Base-by-base conservation (phyloP, 306 rosid genomes). In the Sechiopsis laciniata region DNA sequence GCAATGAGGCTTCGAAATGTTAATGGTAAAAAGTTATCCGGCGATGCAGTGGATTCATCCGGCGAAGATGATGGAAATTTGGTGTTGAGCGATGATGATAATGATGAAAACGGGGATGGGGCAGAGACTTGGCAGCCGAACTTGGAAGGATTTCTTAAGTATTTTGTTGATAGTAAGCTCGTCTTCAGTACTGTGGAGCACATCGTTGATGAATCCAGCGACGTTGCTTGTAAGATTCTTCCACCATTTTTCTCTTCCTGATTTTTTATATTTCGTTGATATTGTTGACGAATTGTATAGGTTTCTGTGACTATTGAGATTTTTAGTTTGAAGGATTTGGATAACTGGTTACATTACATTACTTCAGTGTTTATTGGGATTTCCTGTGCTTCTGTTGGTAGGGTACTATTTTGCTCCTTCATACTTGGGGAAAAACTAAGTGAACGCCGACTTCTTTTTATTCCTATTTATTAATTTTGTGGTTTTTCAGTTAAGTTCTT, bases 1-100 rank as follows among this genome's bases (percentile, higher is more conserved):
- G 97, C 96, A 57, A 94, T 94, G 98, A 84, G 83, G 73, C 97
- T 94, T 73, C 97, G 83, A 14, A 85, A 85, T 71, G 26, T 57
- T 11, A 80, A 77, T 20, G 79, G 76, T 67, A 74, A 86, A 77
- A 86, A 88, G 42, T 14, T 70, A 8, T 19, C 84, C 8, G 54
- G 58, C 61, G 51, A 54, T 20, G 22, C 55, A 16, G 52, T 17
- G 16, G 73, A 77, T 54, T 75, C 75, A 10, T 55, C 55, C 2
- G n/a, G 46, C 24, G 68, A 63, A 64, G 67, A 46, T 19, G 55
- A 54, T 10, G 24, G 6, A 2, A 45, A 35, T 37, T 77, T 71
- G 19, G 77, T 40, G 52, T 68, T 77, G 16, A 78, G 52, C 19
- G 75, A 50, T 4, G 74, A 20, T 13, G 79, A 46, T 6, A 35